Percentiles rank a stretch among this genome's conserved stretches.
These are phyloP conservation scores for Lathyrus oleraceus DNA, from an alignment of 306 rosid species.

Conservation along the genomic window DNA sequence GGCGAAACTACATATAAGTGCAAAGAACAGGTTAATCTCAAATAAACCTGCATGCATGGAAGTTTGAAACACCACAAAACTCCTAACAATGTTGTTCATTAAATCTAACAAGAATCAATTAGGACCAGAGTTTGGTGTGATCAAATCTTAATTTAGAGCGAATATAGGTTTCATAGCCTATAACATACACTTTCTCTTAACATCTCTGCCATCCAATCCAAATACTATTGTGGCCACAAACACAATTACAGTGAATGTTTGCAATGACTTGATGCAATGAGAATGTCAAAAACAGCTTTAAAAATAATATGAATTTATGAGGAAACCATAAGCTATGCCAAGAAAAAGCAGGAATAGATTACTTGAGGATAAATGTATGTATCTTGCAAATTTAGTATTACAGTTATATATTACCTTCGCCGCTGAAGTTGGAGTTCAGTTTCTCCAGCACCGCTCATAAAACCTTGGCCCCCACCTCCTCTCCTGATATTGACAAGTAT, in stretches of 20 bases:
- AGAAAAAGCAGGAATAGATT: constrained; percentile 26
- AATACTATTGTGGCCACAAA: constrained; percentile 11
- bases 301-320: constrained; percentile 4
- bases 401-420: constrained; percentile 56
- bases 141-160: background rate
- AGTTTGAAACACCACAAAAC: constrained; percentile 17
- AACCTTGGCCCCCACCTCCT: constrained; percentile 95
- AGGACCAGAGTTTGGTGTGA: background rate
- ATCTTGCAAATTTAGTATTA: constrained; percentile 32
- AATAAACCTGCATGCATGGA: background rate
- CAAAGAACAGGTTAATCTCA: constrained; percentile 1
- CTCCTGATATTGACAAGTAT: constrained; percentile 58
- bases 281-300: constrained; percentile 19
- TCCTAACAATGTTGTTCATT: background rate
- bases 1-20: constrained; percentile 13
- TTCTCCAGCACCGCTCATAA: constrained; percentile 98
- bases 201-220: constrained; percentile 14
- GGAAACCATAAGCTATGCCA: constrained; percentile 17
- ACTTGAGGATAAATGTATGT: constrained; percentile 16
- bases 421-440: constrained; percentile 97
- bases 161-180: constrained; percentile 1
- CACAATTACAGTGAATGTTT: constrained; percentile 1
- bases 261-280: background rate
- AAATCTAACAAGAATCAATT: background rate
- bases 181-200: background rate